These are phyloP conservation scores for Zymoseptoria crescenta DNA, from an alignment of 2,329 filamentous ascomycete species.

Conservation along the genomic window DNA sequence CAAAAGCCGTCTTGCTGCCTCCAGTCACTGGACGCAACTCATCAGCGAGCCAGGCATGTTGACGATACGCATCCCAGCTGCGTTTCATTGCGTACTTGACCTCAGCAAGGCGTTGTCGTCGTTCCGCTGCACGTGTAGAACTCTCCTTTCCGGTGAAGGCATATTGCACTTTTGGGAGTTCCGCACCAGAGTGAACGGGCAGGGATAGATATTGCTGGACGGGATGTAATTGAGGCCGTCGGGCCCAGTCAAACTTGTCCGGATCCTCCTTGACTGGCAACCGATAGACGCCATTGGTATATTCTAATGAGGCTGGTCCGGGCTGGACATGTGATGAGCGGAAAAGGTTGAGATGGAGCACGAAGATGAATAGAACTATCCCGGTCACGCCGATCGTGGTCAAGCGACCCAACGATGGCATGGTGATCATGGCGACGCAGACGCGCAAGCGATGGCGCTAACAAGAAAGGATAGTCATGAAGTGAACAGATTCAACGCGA, in stretches of 20 bases:
- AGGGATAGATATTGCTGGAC: slow-evolving; percentile 6
- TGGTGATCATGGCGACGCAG: neutral
- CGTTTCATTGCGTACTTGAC: slow-evolving; percentile 69
- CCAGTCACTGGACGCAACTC: slow-evolving; percentile 64
- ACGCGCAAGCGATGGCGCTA: neutral
- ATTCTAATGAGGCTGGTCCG: neutral
- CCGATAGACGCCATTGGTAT: neutral
- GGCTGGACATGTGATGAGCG: neutral
- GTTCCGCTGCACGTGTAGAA: slow-evolving; percentile 1
- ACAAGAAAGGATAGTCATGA: neutral
- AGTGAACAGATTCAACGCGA: neutral
- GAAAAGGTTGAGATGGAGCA: slow-evolving; percentile 6
- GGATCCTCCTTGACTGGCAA: neutral
- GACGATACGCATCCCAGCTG: slow-evolving; percentile 74
- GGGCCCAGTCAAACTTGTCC: slow-evolving; percentile 8
- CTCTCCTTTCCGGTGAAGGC: slow-evolving; percentile 2
- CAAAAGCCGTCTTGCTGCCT: slow-evolving; percentile 68
- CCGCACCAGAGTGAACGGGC: neutral
- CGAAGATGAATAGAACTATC: slow-evolving; percentile 6
- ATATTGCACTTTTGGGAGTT: slow-evolving; percentile 10
- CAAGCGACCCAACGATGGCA: neutral
- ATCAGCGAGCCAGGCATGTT: slow-evolving; percentile 75
- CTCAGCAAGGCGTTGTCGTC: slow-evolving; percentile 10
- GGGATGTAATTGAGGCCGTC: slow-evolving; percentile 10
- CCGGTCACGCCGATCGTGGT: neutral